Percentiles rank a stretch among this genome's conserved stretches.
Conservation (phyloP, 768 basidiomycete genomes). For the Collybiopsis confluens region DNA sequence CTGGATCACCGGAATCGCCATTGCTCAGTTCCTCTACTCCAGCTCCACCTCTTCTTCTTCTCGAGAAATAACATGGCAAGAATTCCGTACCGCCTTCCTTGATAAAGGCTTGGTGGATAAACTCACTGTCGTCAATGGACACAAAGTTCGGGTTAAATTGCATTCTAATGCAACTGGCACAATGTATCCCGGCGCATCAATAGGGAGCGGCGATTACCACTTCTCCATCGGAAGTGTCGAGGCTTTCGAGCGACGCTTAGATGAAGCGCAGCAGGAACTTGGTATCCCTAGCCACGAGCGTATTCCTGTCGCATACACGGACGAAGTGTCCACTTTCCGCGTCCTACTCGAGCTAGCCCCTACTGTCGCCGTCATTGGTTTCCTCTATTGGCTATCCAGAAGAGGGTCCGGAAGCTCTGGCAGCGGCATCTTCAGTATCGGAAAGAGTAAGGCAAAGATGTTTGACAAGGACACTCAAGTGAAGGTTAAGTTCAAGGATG, state of each 20-base stretch:
- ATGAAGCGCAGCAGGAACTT: constrained; percentile 89
- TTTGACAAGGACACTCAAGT: constrained; percentile 98
- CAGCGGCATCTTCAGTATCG: constrained; percentile 95
- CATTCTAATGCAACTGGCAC: constrained; percentile 85
- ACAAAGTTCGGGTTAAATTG: constrained; percentile 86
- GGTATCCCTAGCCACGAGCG: constrained; percentile 90
- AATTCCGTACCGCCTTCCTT: constrained; percentile 95
- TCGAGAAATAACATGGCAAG: constrained; percentile 98
- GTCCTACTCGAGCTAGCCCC: constrained; percentile 89
- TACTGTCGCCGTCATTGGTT: constrained; percentile 87
- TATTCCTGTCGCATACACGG: constrained; percentile 95
- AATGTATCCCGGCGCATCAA: constrained; percentile 60
- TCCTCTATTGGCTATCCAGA: constrained; percentile 85
- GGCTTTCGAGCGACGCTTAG: constrained; percentile 91
- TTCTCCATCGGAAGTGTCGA: constrained; percentile 99
- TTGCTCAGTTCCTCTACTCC: constrained; percentile 64
- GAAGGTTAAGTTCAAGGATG: constrained; percentile 90
- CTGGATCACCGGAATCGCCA: constrained; percentile 49
- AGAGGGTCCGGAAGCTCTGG: constrained; percentile 62
- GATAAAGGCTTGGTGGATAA: constrained; percentile 95
- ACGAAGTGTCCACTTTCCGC: constrained; percentile 83
- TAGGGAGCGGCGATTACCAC: constrained; percentile 66
- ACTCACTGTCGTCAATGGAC: constrained; percentile 86
- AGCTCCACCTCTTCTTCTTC: constrained; percentile 50
- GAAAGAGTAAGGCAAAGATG: constrained; percentile 89